phyloP scores from a whole-genome alignment of 805 yeast species.

The Debaryomyces tyrocola region DNA sequence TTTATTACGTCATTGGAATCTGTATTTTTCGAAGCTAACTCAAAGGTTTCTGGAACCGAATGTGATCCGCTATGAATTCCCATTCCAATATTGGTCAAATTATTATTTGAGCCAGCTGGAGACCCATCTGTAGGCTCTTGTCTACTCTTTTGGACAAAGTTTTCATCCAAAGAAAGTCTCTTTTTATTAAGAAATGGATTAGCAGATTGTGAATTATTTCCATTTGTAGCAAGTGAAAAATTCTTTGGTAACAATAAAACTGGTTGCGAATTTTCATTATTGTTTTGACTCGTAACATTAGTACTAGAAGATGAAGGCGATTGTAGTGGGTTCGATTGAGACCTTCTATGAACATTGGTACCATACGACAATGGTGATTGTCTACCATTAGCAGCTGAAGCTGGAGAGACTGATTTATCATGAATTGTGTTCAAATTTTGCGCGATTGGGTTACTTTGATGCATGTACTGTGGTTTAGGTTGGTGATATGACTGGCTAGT shows the following conservation, averaged over 20 bases:
- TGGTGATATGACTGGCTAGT: slow-evolving; percentile 21
- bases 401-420: slow-evolving; percentile 29
- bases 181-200: slow-evolving; percentile 16
- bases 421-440: slow-evolving; percentile 9
- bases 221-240: slow-evolving; percentile 26
- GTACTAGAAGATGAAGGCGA: slow-evolving; percentile 13
- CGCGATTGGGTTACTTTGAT: slow-evolving; percentile 6
- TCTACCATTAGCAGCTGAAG: slow-evolving; percentile 8
- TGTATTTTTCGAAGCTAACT: too few species aligned
- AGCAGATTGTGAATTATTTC: slow-evolving; percentile 1
- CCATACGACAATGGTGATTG: slow-evolving; percentile 18
- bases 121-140: not conserved
- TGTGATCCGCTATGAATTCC: slow-evolving; percentile 7
- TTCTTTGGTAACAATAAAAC: slow-evolving; percentile 52
- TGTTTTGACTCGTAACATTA: slow-evolving; percentile 7
- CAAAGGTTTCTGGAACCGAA: not conserved
- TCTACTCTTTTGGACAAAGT: slow-evolving; percentile 6
- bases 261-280: slow-evolving; percentile 35
- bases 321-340: slow-evolving; percentile 34
- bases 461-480: slow-evolving; percentile 35
- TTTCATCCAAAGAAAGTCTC: slow-evolving; percentile 27
- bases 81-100: slow-evolving; percentile 19
- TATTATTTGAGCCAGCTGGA: slow-evolving; percentile 6
- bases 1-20: not conserved
- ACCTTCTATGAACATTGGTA: slow-evolving; percentile 23